Evolutionary conservation across 495 filamentous ascomycete species (phyloP), one percentile per base, ranked within the genome.

Genomic region (Aspergillus wentii): DNA sequence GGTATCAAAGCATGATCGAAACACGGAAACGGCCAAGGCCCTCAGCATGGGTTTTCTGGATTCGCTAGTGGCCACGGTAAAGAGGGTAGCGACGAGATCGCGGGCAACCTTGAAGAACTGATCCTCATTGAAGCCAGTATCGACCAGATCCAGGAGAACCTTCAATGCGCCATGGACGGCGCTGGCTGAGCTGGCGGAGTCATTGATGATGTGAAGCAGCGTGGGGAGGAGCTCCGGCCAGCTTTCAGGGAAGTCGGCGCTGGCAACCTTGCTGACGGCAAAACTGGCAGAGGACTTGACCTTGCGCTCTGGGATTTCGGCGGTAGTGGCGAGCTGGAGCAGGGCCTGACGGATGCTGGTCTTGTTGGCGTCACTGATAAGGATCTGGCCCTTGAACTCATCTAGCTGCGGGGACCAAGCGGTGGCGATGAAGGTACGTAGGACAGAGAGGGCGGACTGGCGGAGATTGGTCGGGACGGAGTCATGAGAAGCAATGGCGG

Each of bases 211-310:
- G 17, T 80, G 79, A 35, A 98, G 74, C 20, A 97, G 68, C 17
- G 78, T 78, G 8, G 84, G 86, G 10, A 98, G 78, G 7, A 98
- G 75, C 35, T 78, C 77, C 1, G 88, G 86, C 92, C 92, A 98
- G 56, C 88, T 76, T 31, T 95, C 86, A 14, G 92, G 92, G 56
- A 91, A 98, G 66, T 98, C 92, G 51, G 79, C 77, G 40, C 80
- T 83, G 35, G 94, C 92, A 46, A 98, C 94, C 68, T 96, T 96
- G 71, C 86, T 88, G 36, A 96, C 87, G n/a, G 85, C 86, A 52
- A 82, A 85, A 57, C 91, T 91, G 17, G 92, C 86, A 5, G 84
- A 82, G 16, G 76, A 74, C 61, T 91, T 88, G 43, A 97, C 77
- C 59, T 89, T 94, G 46, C 88, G 76, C 52, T 94, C 84, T 4